Percentiles rank a stretch among this genome's conserved stretches.
Evolutionary conservation across 1,139 yeast genomes (phyloP).

Genomic region (Nakaseomyces kungkrabaensis): DNA sequence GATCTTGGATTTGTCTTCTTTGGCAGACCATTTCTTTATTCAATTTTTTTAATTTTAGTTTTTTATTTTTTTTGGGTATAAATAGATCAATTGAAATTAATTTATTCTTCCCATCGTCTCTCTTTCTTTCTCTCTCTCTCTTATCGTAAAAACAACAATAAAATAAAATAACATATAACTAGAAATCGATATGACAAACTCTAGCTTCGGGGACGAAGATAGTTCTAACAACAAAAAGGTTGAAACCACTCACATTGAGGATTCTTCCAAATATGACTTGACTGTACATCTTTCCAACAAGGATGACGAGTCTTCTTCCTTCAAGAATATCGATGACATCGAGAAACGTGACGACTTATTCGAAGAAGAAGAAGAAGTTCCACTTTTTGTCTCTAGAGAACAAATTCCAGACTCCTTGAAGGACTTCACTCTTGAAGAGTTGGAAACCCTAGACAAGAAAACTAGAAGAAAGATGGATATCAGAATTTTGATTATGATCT

Average conservation of each 20-base stretch:
- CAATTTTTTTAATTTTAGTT: neutral
- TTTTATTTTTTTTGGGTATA: neutral
- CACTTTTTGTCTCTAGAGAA: slow-evolving; percentile 10
- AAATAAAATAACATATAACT: neutral
- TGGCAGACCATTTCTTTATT: neutral
- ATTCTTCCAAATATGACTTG: slow-evolving; percentile 1
- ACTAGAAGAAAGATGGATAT: slow-evolving; percentile 42
- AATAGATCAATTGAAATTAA: neutral
- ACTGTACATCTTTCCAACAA: neutral
- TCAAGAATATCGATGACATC: slow-evolving; percentile 4
- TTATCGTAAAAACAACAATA: neutral
- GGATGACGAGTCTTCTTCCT: slow-evolving; percentile 1
- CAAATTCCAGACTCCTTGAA: slow-evolving; percentile 13
- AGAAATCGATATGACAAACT: neutral
- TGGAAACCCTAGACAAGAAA: slow-evolving; percentile 31
- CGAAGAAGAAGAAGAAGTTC: slow-evolving; percentile 4
- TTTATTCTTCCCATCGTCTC: neutral
- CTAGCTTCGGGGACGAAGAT: slow-evolving; percentile 1
- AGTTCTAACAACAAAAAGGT: neutral
- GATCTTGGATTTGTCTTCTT: neutral
- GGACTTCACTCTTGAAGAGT: slow-evolving; percentile 13
- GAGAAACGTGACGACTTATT: neutral
- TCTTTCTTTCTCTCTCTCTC: neutral
- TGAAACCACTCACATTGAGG: neutral
- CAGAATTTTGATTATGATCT: slow-evolving; percentile 46